A percentile compares a stretch with the other conserved stretches of the same genome.
phyloP scores from a whole-genome alignment of 2,329 filamentous ascomycete genomes.

The Aspergillus candidus region DNA sequence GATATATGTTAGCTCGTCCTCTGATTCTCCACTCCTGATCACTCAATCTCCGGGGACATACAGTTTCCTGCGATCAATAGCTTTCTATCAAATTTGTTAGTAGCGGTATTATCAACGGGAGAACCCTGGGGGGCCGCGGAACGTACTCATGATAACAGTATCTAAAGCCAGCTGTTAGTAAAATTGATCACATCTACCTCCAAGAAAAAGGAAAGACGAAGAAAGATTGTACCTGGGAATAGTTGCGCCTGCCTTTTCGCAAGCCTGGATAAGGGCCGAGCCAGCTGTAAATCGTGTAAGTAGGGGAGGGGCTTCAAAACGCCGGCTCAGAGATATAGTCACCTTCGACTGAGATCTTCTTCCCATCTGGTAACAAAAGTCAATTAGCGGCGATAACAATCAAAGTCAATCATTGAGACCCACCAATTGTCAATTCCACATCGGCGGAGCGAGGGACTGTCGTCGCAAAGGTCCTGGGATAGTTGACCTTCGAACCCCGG shows the following conservation, averaged over 20 bases:
- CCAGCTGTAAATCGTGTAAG: slow-evolving; percentile 59
- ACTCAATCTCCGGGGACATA: slow-evolving; percentile 18
- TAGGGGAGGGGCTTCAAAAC: slow-evolving; percentile 7
- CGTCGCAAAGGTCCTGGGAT: slow-evolving; percentile 74
- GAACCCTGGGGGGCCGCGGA: slow-evolving; percentile 16
- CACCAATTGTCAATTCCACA: slow-evolving; percentile 95
- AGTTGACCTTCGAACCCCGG: slow-evolving; percentile 48
- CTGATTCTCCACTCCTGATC: no score
- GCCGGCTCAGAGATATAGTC: slow-evolving; percentile 23
- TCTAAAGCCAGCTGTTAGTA: slow-evolving; percentile 48
- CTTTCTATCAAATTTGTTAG: slow-evolving; percentile 56
- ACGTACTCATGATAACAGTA: slow-evolving; percentile 97
- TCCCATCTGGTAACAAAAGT: slow-evolving; percentile 63
- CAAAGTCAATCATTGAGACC: slow-evolving; percentile 25
- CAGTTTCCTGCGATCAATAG: slow-evolving; percentile 99
- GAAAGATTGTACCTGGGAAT: slow-evolving; percentile 62
- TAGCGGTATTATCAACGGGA: slow-evolving; percentile 5
- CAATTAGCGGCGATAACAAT: slow-evolving; percentile 24
- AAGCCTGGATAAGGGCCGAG: slow-evolving; percentile 95
- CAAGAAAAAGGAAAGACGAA: slow-evolving; percentile 14
- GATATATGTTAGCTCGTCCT: slow-evolving; percentile 7
- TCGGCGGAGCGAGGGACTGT: slow-evolving; percentile 74
- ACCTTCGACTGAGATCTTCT: slow-evolving; percentile 98
- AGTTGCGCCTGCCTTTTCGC: slow-evolving; percentile 90
- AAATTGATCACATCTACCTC: neutral